These are phyloP conservation scores for Ophiocordyceps camponoti-saundersi DNA, from an alignment of 2,329 filamentous ascomycete genomes.

Conservation along the genomic window DNA sequence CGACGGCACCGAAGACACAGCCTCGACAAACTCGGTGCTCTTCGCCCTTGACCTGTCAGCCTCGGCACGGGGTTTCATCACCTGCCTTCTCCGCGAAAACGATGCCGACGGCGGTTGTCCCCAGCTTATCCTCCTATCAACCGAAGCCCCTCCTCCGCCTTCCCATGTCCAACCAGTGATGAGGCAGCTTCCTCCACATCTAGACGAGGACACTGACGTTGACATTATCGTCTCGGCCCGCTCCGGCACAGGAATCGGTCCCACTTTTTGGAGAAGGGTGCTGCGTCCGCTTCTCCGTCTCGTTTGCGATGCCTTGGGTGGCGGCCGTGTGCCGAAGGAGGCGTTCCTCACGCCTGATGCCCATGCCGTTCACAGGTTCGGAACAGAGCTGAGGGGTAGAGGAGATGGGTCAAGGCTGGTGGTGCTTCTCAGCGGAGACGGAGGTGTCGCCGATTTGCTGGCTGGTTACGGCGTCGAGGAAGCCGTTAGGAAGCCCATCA, in stretches of 20 bases:
- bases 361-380: conserved; percentile 48
- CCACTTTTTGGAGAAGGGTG: conserved; percentile 34
- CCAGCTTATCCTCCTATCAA: conserved; percentile 11
- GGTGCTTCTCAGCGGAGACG: conserved; percentile 73
- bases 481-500: conserved; percentile 16
- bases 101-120: conserved; percentile 10
- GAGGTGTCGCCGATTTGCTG: conserved; percentile 67
- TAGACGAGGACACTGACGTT: conserved; percentile 21
- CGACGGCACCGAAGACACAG: conserved; percentile 4
- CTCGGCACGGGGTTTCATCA: conserved; percentile 5
- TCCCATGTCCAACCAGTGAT: neutral
- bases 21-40: conserved; percentile 11
- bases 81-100: conserved; percentile 22
- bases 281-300: conserved; percentile 36
- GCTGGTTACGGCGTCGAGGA: conserved; percentile 30
- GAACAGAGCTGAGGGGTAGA: conserved; percentile 20
- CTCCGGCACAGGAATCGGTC: conserved; percentile 45
- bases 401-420: conserved; percentile 30
- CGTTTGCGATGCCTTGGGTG: conserved; percentile 13
- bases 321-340: neutral
- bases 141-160: conserved; percentile 14
- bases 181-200: conserved; percentile 14
- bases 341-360: conserved; percentile 47
- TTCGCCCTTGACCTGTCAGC: conserved; percentile 8
- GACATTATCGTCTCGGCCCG: conserved; percentile 51